phyloP scores from a whole-genome alignment of 495 filamentous ascomycete species.

The Cairneyella variabilis region DNA sequence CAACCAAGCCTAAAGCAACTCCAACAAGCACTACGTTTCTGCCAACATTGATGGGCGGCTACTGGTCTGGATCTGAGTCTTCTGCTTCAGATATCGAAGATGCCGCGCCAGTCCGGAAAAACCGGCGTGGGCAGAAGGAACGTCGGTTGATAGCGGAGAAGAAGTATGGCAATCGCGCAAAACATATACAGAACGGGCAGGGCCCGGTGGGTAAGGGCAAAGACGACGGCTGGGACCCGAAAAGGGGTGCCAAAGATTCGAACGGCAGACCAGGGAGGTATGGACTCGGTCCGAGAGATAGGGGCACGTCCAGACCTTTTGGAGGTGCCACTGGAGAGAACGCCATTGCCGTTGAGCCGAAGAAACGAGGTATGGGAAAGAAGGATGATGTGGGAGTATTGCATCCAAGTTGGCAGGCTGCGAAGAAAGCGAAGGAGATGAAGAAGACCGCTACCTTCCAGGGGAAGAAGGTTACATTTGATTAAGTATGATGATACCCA shows the following conservation, averaged over 20 bases:
- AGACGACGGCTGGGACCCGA: constrained; percentile 28
- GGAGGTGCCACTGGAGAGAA: constrained; percentile 18
- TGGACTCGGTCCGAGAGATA: constrained; percentile 8
- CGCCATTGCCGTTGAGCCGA: constrained; percentile 16
- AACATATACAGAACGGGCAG: constrained; percentile 52
- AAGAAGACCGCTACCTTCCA: constrained; percentile 60
- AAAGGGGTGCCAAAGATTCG: constrained; percentile 35
- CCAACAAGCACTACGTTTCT: constrained; percentile 63
- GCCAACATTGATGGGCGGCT: constrained; percentile 84
- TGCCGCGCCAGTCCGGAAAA: constrained; percentile 52
- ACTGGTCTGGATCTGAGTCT: constrained; percentile 82
- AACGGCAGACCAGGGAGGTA: constrained; percentile 8
- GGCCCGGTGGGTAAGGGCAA: constrained; percentile 20
- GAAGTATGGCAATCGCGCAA: constrained; percentile 75
- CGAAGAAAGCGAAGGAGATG: constrained; percentile 76
- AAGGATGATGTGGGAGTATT: constrained; percentile 61
- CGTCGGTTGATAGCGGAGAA: constrained; percentile 87
- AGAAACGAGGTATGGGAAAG: constrained; percentile 29
- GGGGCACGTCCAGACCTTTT: constrained; percentile 6
- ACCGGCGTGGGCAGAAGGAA: constrained; percentile 84
- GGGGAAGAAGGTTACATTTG: constrained; percentile 90
- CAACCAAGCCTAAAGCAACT: not conserved
- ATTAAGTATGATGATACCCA: constrained; percentile 42
- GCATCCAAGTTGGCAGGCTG: constrained; percentile 94
- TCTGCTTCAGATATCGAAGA: constrained; percentile 42